Base-by-base conservation (phyloP, 129 eudicot genomes). In the Centrapalus pauciflorus region DNA sequence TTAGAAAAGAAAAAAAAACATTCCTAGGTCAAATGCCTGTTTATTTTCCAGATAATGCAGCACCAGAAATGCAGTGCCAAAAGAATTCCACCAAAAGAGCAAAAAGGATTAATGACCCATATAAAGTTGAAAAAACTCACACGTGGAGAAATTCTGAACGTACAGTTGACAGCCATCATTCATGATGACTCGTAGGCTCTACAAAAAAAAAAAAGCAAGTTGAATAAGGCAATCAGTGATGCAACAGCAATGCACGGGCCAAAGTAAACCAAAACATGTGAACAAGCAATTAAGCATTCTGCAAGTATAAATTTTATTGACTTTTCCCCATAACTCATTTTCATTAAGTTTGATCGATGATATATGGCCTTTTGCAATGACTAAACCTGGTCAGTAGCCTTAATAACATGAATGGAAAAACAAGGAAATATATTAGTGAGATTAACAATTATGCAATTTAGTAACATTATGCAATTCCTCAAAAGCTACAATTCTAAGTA, bases 131-230 rank as follows among this genome's bases (percentile, higher is more conserved):
- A 48, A 51, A 66, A 59, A 76, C 98, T 82, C 80, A 93, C 98
- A 86, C 93, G 8, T 80, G 78, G 52, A 93, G 90, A 82, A 82
- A 93, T 72, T 89, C 92, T 32, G 90, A 84, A 64, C 96, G 98
- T 54, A 93, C 76, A 62, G 90, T 81, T 66, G 98, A 80, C 46
- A 93, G 79, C 28, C 98, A 76, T 93, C 96, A 51, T 93, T 93
- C 95, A 93, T 93, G 58, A 93, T 88, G 55, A 93, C 95, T 70
- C 96, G 96, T 35, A 93, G 91, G 75, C 96, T 78, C 98, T 93
- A 65, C 82, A 72, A 67, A 23, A 37, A 65, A 65, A n/a, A 70
- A 23, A 55, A 63, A 66, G 46, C 4, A 50, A 50, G 20, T 75
- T 33, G 73, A 52, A 61, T 55, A 41, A 71, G 26, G 52, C 21